Base-by-base conservation (phyloP, 225 moss, liverwort and hornwort species). In the Lunularia cruciata region DNA sequence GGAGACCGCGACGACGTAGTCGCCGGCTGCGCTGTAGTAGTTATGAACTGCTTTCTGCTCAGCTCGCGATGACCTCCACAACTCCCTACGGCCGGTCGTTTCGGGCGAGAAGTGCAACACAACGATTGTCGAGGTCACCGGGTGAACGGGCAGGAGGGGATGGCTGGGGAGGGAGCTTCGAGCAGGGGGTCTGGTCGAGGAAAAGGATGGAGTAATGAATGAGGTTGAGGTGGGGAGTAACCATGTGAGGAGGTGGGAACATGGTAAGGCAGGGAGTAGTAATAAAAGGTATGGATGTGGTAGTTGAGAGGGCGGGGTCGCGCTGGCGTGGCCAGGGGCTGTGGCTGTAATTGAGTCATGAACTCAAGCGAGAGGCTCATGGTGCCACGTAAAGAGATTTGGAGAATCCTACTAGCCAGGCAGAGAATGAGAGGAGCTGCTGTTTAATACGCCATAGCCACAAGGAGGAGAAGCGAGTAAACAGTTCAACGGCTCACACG, bases 281-380 rank as follows among this genome's bases (percentile, higher is more conserved):
- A 59, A 59, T 59, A 35, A 59, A 33, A 59, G 58, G 58, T 20
- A 10, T 32, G 34, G 58, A 59, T 59, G 58, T 36, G 58, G 58
- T 59, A 59, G 58, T 59, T 34, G 58, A 59, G 33, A 34, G 34
- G 28, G 11, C 2, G 27, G 51, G 25, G 51, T 23, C 57, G 57
- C 57, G 32, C 57, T 57, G 57, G 57, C 57, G 13, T 57, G 57
- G 57, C 28, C 57, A 57, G 57, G 33, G 35, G 34, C 58, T 59
- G 35, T 59, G 58, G 58, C 58, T 59, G 28, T 35, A 13, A 34
- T 33, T 34, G 58, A 59, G 28, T 59, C 34, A 59, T 59, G 58
- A 59, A 59, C 32, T n/a, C 30, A 33, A 36, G 58, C 35, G 58
- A 59, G 34, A 59, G 34, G 31, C 58, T 59, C 58, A 36, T 20